These are phyloP conservation scores for Aspergillus sclerotiicarbonarius DNA, from an alignment of 495 filamentous ascomycete genomes.

Conservation along the genomic window DNA sequence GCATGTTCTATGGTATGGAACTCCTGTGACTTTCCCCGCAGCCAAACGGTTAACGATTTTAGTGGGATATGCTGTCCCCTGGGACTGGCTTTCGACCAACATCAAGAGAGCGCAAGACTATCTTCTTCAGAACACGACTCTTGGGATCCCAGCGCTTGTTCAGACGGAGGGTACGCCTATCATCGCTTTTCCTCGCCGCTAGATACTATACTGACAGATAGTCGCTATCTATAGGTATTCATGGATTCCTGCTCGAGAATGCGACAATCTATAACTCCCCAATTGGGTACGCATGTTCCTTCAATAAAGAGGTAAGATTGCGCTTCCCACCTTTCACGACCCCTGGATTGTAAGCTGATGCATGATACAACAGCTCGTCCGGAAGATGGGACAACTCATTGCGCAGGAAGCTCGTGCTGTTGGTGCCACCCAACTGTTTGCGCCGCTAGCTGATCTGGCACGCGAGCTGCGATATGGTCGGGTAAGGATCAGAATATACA, in stretches of 20 bases:
- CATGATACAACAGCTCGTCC: conserved; percentile 36
- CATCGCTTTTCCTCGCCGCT: not conserved
- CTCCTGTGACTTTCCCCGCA: not conserved
- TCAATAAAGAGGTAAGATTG: conserved; percentile 47
- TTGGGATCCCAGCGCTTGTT: conserved; percentile 67
- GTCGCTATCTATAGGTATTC: conserved; percentile 45
- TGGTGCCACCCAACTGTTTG: conserved; percentile 68
- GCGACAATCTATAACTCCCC: conserved; percentile 75
- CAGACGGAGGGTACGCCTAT: conserved; percentile 56
- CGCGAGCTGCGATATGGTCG: conserved; percentile 66
- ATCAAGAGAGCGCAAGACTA: conserved; percentile 64
- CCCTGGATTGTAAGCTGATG: conserved; percentile 1
- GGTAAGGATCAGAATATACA: conserved; percentile 18
- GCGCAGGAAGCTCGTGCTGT: conserved; percentile 59
- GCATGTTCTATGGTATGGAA: conserved; percentile 57
- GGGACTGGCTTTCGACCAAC: conserved; percentile 59
- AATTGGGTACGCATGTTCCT: conserved; percentile 66
- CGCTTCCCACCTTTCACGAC: not conserved
- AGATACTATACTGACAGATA: not conserved
- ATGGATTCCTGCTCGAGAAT: conserved; percentile 67
- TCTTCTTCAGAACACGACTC: conserved; percentile 57
- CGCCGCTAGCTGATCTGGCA: conserved; percentile 64
- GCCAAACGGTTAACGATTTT: conserved; percentile 1
- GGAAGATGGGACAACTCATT: conserved; percentile 61
- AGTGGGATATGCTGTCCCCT: conserved; percentile 63